phyloP scores from a whole-genome alignment of 73 alveolate species.

The Diophrys sp. region DNA sequence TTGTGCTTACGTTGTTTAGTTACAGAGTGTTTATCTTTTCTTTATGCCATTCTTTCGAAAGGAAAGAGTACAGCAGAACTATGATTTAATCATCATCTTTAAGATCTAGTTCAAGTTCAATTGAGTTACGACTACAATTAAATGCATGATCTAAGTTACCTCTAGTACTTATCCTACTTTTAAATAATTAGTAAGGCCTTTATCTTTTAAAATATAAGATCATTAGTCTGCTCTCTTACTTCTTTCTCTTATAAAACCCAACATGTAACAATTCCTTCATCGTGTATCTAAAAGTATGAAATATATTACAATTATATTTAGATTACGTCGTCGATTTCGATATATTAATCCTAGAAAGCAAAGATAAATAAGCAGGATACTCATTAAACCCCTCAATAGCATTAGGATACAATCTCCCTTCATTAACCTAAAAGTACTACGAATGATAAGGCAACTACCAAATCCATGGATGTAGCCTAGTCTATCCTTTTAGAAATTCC shows the following conservation, averaged over 20 bases:
- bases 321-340: background rate
- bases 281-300: background rate
- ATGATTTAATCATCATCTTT: background rate
- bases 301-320: no score
- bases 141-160: background rate
- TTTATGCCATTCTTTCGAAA: background rate
- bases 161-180: no score
- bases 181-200: background rate
- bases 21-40: no score
- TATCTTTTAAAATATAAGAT: background rate
- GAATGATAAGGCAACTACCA: background rate
- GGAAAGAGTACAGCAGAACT: background rate
- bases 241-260: background rate
- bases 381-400: background rate
- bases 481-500: no score
- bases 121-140: background rate
- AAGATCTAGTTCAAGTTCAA: background rate
- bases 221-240: background rate
- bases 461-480: background rate
- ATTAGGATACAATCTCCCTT: background rate
- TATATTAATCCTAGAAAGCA: no score
- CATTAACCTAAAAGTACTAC: background rate
- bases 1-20: background rate
- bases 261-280: background rate
- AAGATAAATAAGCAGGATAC: background rate